Evolutionary conservation across 1,284 basidiomycete species (phyloP).

Genomic region (Fomitiporia mediterranea): DNA sequence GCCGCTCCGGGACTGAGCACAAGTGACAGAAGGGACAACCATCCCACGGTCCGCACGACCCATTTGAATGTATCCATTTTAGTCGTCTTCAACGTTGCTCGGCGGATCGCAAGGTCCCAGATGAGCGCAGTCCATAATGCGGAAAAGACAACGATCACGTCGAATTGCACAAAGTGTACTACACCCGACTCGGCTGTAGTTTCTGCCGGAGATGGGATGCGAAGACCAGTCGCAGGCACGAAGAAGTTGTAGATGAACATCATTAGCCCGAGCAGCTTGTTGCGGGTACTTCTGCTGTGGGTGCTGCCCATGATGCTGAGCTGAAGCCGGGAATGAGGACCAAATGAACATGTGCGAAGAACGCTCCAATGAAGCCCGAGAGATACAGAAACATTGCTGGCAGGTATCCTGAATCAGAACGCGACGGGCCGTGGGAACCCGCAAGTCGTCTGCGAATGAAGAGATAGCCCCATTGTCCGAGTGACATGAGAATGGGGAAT

Average conservation of each 20-base stretch:
- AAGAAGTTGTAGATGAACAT: conserved; percentile 15
- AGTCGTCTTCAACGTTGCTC: neutral
- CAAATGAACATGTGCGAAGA: conserved; percentile 16
- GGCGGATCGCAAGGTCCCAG: conserved; percentile 18
- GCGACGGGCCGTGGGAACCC: neutral
- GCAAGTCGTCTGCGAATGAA: conserved; percentile 1
- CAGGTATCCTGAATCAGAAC: conserved; percentile 6
- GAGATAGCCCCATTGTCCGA: conserved; percentile 11
- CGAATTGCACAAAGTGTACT: conserved; percentile 19
- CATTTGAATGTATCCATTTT: neutral
- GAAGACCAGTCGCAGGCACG: conserved; percentile 14
- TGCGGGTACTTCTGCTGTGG: conserved; percentile 1
- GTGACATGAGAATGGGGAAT: conserved; percentile 20
- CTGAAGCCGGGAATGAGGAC: conserved; percentile 17
- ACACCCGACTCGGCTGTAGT: conserved; percentile 19
- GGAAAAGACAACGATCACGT: conserved; percentile 18
- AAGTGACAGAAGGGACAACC: conserved; percentile 4
- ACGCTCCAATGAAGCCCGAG: conserved; percentile 16
- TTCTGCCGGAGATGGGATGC: conserved; percentile 13
- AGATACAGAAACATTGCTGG: conserved; percentile 10
- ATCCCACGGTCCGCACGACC: neutral
- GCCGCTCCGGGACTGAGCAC: conserved; percentile 15
- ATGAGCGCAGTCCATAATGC: conserved; percentile 18
- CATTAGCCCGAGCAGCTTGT: conserved; percentile 15
- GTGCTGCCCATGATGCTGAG: conserved; percentile 3